These are phyloP conservation scores for Quercus bicolor DNA, from an alignment of 306 rosid genomes.

Conservation along the genomic window DNA sequence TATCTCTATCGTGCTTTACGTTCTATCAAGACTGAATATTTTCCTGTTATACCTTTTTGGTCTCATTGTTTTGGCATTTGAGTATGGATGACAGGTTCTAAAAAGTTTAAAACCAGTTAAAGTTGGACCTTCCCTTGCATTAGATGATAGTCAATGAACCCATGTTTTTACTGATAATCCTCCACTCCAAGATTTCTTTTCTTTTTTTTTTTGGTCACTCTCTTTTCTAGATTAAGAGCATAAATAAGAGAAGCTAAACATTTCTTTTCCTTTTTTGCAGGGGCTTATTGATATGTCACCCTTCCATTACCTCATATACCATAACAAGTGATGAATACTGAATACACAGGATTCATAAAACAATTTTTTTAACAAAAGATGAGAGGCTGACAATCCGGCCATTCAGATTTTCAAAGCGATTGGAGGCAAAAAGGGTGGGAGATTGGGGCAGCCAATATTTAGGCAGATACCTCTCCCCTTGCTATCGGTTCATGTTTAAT, in stretches of 20 bases:
- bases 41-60: conserved; percentile 56
- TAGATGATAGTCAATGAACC: conserved; percentile 18
- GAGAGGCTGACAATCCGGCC: background rate
- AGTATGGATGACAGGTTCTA: conserved; percentile 41
- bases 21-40: conserved; percentile 42
- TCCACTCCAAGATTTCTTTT: background rate
- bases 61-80: conserved; percentile 44
- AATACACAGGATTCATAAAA: background rate
- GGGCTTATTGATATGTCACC: background rate
- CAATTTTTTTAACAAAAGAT: conserved; percentile 9
- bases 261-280: conserved; percentile 8
- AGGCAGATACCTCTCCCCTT: conserved; percentile 9
- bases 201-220: background rate
- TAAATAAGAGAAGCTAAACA: background rate
- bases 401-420: background rate
- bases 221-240: background rate
- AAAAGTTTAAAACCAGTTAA: conserved; percentile 59
- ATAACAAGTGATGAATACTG: background rate
- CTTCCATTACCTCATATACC: background rate
- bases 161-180: conserved; percentile 28
- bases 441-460: conserved; percentile 5
- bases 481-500: background rate
- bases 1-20: conserved; percentile 20
- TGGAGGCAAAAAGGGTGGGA: background rate
- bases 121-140: conserved; percentile 47